Evolutionary conservation across 2,329 filamentous ascomycete genomes (phyloP), one percentile per base, ranked within the genome.

Genomic region (Colletotrichum tofieldiae): DNA sequence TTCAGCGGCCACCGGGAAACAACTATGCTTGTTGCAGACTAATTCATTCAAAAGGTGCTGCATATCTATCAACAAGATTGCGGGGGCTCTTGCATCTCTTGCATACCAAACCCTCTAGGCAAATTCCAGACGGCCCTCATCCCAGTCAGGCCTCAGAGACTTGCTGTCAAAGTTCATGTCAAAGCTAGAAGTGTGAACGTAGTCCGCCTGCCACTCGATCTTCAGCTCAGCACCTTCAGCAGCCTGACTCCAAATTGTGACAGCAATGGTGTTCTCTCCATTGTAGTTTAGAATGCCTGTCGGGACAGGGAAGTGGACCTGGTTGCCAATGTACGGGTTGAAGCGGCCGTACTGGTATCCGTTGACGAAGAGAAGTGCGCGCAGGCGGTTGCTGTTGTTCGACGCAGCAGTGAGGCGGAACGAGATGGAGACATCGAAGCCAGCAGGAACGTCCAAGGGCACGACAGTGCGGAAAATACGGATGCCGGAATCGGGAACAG

Each of bases 311-410:
- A 90, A 92, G 20, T 85, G 82, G 20, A 87, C 83, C 80, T 92
- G 90, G 58, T 90, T 88, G 0, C 90, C 90, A 49, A 92, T 89
- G 61, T 87, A 85, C 0, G 90, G 89, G 71, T 88, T 87, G 76
- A 87, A 92, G 9, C 88, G 85, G 2, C 87, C 90, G 74, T 90
- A 92, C 76, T 91, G 89, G 75, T 91, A 92, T 0, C 90, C 90
- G 67, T 92, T 92, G n/a, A 92, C 85, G 67, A 89, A 92, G 2
- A 92, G 77, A 75, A 90, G 85, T 0, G 86, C 87, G 14, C 90
- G 84, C 3, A 84, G 74, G 23, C 78, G 80, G 74, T 84, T 84
- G 26, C 77, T 80, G 20, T 81, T 79, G 7, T 82, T 81, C 0
- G 81, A 78, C 0, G 85, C 82, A 0, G 87, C 86, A 0, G 83